Conservation (phyloP, 768 basidiomycete species). For the Russula griseocarnosa region DNA sequence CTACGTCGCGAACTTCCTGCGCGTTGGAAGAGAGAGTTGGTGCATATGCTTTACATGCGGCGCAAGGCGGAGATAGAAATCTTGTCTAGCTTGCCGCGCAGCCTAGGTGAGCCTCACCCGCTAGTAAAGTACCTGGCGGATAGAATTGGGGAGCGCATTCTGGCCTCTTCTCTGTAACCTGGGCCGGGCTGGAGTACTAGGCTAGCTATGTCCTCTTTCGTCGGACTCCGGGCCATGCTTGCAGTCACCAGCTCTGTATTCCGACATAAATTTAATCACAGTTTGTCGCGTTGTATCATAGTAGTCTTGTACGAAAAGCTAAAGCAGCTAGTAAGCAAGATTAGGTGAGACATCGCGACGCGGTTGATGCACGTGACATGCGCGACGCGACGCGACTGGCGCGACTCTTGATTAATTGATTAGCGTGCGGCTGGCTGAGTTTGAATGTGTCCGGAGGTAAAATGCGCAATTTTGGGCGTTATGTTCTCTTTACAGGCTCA, state of each 20-base stretch:
- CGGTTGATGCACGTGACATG: conserved; percentile 11
- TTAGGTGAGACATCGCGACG: conserved; percentile 16
- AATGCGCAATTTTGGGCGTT: conserved; percentile 22
- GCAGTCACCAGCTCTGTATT: not conserved
- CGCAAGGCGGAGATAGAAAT: conserved; percentile 93
- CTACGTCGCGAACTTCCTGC: conserved; percentile 51
- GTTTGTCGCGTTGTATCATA: not conserved
- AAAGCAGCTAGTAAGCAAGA: conserved; percentile 15
- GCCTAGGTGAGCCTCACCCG: conserved; percentile 15
- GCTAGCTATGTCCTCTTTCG: not conserved
- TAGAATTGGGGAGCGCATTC: conserved; percentile 27
- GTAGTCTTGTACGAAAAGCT: not conserved
- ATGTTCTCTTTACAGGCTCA: conserved; percentile 9
- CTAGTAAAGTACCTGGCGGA: conserved; percentile 31
- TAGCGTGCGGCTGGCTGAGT: conserved; percentile 31
- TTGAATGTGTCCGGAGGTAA: conserved; percentile 29
- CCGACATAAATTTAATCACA: not conserved
- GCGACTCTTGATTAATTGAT: conserved; percentile 27
- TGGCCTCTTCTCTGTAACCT: not conserved
- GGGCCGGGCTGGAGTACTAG: not conserved
- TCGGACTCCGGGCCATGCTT: not conserved
- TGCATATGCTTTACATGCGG: conserved; percentile 72
- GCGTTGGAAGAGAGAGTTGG: conserved; percentile 77
- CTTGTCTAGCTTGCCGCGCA: conserved; percentile 34
- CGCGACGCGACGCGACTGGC: conserved; percentile 31